Evolutionary conservation across 108 stramenopile genomes (phyloP).

Genomic region (Cyclotella sp.): DNA sequence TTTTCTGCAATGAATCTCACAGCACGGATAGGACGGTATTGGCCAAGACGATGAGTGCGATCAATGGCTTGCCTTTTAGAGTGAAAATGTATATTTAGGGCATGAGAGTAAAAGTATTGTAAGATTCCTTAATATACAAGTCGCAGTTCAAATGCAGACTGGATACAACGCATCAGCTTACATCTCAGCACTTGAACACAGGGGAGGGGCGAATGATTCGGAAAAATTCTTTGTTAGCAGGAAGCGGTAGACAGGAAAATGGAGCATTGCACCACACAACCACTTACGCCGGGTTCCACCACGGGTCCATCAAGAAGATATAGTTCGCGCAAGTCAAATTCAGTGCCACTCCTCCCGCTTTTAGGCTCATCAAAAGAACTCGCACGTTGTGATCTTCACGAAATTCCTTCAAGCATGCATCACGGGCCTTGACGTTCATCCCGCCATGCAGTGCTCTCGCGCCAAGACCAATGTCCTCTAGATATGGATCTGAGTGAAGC

Average conservation of each 20-base stretch:
- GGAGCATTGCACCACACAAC: background rate
- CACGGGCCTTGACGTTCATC: conserved; percentile 92
- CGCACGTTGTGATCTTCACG: conserved; percentile 84
- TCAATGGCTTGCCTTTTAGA: conserved; percentile 93
- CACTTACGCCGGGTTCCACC: conserved; percentile 72
- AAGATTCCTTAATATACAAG: background rate
- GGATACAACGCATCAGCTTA: conserved; percentile 12
- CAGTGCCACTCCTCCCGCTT: conserved; percentile 97
- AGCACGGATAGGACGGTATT: conserved; percentile 93
- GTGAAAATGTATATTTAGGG: background rate
- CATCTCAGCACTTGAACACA: conserved; percentile 74
- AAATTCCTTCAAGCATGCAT: conserved; percentile 85
- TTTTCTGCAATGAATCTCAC: conserved; percentile 95
- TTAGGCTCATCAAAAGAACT: conserved; percentile 94
- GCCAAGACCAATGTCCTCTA: conserved; percentile 80
- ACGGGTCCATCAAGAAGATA: conserved; percentile 93
- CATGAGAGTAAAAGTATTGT: background rate
- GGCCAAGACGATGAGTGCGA: conserved; percentile 96
- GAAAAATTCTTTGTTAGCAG: background rate
- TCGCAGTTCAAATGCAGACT: background rate
- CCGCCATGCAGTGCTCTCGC: conserved; percentile 88
- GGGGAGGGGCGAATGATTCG: conserved; percentile 70
- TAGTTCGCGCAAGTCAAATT: conserved; percentile 95
- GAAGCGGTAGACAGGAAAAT: no score
- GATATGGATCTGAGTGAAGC: conserved; percentile 85